Evolutionary conservation across 768 basidiomycete species (phyloP).

Genomic region (Xerocomellus chrysenteron): DNA sequence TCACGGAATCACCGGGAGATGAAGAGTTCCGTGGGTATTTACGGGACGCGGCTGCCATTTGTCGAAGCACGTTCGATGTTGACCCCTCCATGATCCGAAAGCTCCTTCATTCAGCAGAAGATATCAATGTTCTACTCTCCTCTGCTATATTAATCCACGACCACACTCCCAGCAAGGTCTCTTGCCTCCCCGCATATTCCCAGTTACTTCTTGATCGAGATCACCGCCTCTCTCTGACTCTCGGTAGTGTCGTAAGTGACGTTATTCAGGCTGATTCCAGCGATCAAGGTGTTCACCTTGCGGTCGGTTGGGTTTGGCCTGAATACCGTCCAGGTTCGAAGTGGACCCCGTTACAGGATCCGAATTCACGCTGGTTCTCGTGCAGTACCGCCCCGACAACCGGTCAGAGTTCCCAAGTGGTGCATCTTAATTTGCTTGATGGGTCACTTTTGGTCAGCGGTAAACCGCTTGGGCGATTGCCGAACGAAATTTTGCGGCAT

Average conservation of each 20-base stretch:
- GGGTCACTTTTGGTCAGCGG: constrained; percentile 45
- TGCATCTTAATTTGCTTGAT: constrained; percentile 41
- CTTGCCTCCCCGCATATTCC: constrained; percentile 5
- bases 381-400: constrained; percentile 11
- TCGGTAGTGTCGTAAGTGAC: constrained; percentile 19
- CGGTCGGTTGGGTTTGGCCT: constrained; percentile 32
- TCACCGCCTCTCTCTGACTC: constrained; percentile 28
- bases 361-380: constrained; percentile 10
- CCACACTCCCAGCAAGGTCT: constrained; percentile 22
- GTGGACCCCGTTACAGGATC: constrained; percentile 20
- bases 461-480: constrained; percentile 38
- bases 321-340: constrained; percentile 21
- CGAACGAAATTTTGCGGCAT: constrained; percentile 27
- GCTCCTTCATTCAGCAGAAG: too few relatives aligned
- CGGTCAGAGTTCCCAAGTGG: constrained; percentile 16
- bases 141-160: constrained; percentile 35
- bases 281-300: constrained; percentile 28
- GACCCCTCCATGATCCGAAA: neutral
- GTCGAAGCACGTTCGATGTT: constrained; percentile 31
- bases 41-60: constrained; percentile 19
- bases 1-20: constrained; percentile 1
- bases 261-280: constrained; percentile 8
- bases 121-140: constrained; percentile 18
- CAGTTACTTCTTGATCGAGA: constrained; percentile 32
- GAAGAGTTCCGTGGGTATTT: constrained; percentile 1